These are phyloP conservation scores for Nannizzia gypsea DNA, from an alignment of 2,329 filamentous ascomycete genomes.

Conservation along the genomic window DNA sequence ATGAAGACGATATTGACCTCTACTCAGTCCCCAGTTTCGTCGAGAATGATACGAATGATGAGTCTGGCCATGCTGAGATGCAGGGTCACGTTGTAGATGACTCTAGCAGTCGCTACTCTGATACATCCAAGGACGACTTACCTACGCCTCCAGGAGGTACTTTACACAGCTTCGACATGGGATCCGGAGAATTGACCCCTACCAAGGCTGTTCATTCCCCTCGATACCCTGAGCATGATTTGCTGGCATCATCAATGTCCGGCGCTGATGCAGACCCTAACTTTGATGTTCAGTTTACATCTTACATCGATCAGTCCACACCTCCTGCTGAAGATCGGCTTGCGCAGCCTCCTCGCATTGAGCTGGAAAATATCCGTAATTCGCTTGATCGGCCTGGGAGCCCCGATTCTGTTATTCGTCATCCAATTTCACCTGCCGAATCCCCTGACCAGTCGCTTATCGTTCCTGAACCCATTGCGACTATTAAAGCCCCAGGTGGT, in stretches of 20 bases:
- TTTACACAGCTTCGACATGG: constrained; percentile 20
- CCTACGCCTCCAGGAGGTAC: constrained; percentile 12
- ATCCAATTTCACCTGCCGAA: constrained; percentile 46
- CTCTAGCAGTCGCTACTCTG: constrained; percentile 46
- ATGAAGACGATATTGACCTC: constrained; percentile 44
- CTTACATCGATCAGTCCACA: constrained; percentile 42
- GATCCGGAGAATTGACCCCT: constrained; percentile 24
- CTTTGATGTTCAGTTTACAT: constrained; percentile 40
- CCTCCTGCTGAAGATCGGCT: constrained; percentile 17
- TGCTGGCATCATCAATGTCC: constrained; percentile 14
- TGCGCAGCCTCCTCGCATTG: constrained; percentile 17
- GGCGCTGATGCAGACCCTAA: constrained; percentile 27
- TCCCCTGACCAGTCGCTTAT: constrained; percentile 26
- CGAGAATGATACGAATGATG: constrained; percentile 29
- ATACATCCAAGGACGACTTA: constrained; percentile 26
- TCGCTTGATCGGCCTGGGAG: constrained; percentile 42
- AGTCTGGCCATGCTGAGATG: constrained; percentile 20
- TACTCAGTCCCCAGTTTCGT: constrained; percentile 59
- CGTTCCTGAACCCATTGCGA: constrained; percentile 72
- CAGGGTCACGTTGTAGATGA: constrained; percentile 41
- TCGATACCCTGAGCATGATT: constrained; percentile 16
- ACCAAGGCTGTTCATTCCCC: background rate
- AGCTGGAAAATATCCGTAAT: constrained; percentile 27
- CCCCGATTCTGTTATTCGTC: constrained; percentile 82
- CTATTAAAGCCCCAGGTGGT: constrained; percentile 76